phyloP scores from a whole-genome alignment of 352 stramenopile species.

The Pythium sp. region DNA sequence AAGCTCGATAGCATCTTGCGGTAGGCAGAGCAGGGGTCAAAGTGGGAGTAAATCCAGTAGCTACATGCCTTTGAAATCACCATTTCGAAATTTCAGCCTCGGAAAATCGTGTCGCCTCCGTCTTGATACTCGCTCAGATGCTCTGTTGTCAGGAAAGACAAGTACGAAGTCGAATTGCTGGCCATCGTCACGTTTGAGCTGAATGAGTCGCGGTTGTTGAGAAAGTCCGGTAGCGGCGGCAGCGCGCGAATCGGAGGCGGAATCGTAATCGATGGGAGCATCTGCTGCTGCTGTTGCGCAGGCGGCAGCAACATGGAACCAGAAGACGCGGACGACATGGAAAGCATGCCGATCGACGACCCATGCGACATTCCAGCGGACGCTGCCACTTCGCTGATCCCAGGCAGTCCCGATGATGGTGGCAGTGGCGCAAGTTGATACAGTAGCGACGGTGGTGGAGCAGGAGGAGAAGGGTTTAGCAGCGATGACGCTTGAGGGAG shows the following conservation, averaged over 20 bases:
- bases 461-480: constrained; percentile 30
- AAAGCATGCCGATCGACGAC: constrained; percentile 16
- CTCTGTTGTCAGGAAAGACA: constrained; percentile 49
- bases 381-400: constrained; percentile 14
- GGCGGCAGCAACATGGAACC: constrained; percentile 4
- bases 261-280: constrained; percentile 53
- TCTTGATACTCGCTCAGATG: constrained; percentile 42
- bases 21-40: constrained; percentile 20
- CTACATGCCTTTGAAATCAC: background rate
- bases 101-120: constrained; percentile 37
- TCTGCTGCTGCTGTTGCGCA: constrained; percentile 15
- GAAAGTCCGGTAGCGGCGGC: constrained; percentile 58
- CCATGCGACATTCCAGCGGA: constrained; percentile 2
- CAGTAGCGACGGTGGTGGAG: constrained; percentile 32
- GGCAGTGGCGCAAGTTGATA: constrained; percentile 16
- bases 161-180: constrained; percentile 30
- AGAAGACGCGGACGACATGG: constrained; percentile 18
- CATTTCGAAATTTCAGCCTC: constrained; percentile 25
- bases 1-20: constrained; percentile 81
- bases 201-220: constrained; percentile 63
- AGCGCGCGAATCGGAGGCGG: constrained; percentile 42
- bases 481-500: constrained; percentile 43
- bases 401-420: constrained; percentile 17
- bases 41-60: background rate
- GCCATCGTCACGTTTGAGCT: constrained; percentile 31